Base-by-base conservation (phyloP, 805 yeast species). In the Candida patagonica region DNA sequence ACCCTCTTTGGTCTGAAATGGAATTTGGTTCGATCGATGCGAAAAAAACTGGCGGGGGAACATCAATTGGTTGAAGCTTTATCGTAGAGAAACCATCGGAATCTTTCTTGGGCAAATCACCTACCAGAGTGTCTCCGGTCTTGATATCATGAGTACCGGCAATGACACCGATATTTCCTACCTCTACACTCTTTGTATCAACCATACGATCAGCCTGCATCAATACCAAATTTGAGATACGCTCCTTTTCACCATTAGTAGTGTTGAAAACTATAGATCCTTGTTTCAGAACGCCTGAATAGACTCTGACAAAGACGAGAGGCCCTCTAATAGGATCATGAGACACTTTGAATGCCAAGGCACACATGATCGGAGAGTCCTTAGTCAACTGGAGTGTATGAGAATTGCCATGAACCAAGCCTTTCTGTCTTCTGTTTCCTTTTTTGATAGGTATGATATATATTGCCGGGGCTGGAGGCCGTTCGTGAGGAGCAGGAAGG, bases 161-260 rank as follows among this genome's bases (percentile, higher is more conserved):
- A n/a, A 84, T 71, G 4, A 92, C 96, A 26, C 96, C 97, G 53
- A 92, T 92, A 47, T 84, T 85, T 3, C 98, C 98, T 0, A 82
- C 69, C 5, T 66, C 57, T 16, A 89, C 66, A 21, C 57, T 59
- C 20, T 67, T 60, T 2, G 87, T 86, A 31, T 82, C 87, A 43
- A 80, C 76, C 0, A 94, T 87, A 22, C 67, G 68, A 50, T 89
- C 87, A 2, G 96, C 98, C 61, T 88, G 87, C 89, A 89, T 86
- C 39, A 81, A 62, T 37, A 84, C 64, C 30, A 92, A 61, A 49
- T 78, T 81, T 9, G 81, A 76, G 13, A 85, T 68, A 38, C 76
- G 72, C 40, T 85, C 69, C 42, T 71, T 74, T 37, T 74, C 71
- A 0, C 82, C 84, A 0, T 81, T 80, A 32, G 83, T 67, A 1